phyloP scores from a whole-genome alignment of 345 rosid genomes.

The Salix caprea region DNA sequence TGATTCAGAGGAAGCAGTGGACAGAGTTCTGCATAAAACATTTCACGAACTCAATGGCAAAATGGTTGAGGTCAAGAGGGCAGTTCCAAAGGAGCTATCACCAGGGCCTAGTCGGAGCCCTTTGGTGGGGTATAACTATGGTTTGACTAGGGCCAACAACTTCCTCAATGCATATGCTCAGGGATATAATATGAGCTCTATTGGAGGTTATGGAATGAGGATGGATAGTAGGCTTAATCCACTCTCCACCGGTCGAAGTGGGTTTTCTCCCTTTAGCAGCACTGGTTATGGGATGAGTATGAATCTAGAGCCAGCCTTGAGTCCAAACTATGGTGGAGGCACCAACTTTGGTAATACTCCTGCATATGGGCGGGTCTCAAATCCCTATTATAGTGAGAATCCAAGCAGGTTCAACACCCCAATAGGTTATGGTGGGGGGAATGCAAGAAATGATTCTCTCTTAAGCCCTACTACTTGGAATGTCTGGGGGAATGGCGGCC shows the following conservation, averaged over 20 bases:
- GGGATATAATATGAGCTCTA: slow-evolving; percentile 50
- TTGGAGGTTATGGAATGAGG: slow-evolving; percentile 58
- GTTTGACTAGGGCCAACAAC: slow-evolving; percentile 57
- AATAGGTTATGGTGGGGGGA: slow-evolving; percentile 49
- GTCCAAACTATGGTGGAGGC: slow-evolving; percentile 55
- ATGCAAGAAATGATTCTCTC: slow-evolving; percentile 54
- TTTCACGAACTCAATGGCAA: slow-evolving; percentile 97
- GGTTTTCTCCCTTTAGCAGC: slow-evolving; percentile 49
- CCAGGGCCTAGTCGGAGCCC: slow-evolving; percentile 69
- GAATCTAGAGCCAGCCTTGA: slow-evolving; percentile 66
- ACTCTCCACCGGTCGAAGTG: slow-evolving; percentile 55
- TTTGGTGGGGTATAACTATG: slow-evolving; percentile 52
- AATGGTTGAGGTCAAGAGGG: slow-evolving; percentile 98
- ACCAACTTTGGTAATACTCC: slow-evolving; percentile 53
- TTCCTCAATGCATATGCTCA: slow-evolving; percentile 67
- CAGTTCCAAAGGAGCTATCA: slow-evolving; percentile 86
- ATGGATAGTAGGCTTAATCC: slow-evolving; percentile 79
- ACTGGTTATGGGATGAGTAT: slow-evolving; percentile 63
- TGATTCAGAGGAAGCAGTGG: slow-evolving; percentile 90
- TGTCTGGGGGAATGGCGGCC: slow-evolving; percentile 79
- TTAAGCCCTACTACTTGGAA: slow-evolving; percentile 53
- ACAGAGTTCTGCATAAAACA: slow-evolving; percentile 74
- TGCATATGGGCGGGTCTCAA: slow-evolving; percentile 59
- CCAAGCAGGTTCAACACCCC: slow-evolving; percentile 68
- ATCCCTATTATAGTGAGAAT: slow-evolving; percentile 52